Base-by-base conservation (phyloP, 306 rosid species). In the Trichosanthes cucumerina region DNA sequence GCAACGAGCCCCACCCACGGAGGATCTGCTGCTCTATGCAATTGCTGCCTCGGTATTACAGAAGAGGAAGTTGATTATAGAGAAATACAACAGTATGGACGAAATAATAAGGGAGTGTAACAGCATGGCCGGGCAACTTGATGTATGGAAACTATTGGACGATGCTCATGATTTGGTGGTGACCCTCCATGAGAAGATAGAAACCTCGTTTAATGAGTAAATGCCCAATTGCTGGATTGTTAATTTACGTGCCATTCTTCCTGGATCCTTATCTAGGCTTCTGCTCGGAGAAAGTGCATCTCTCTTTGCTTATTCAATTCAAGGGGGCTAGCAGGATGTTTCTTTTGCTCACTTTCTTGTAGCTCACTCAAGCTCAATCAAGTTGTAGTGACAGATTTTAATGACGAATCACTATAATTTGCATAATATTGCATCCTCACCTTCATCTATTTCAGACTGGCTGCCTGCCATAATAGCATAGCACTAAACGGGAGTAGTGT, bases 1-100 rank as follows among this genome's bases (percentile, higher is more conserved):
- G 88, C 97, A 87, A 80, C 96, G 96, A 47, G 99, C 98, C 75
- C 99, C 99, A 0, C 99, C 99, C 21, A 96, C 99, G 12, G 98
- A 92, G 1, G 96, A 96, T 72, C 69, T 96, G 56, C 84, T 96
- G 88, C 99, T 96, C 78, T 96, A 84, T 36, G 99, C 99, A 71
- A 90, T 96, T 38, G 98, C 99, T 39, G 99, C 99, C 53, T 96
- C 96, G 0, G 98, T 96, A 60, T 87, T 96, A 79, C 99, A 96
- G 87, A 90, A 84, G 86, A 88, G 98, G 85, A 96, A 96, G 78
- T 79, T 96, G 88, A 96, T 96, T 15, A 90, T 92, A 39, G 97
- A 96, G 81, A 92, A 85, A 87, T 96, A 96, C 68, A 88, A 96
- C 90, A 92, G 99, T 93, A 96, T 96, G 99, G 99, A 96, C 11